phyloP scores from a whole-genome alignment of 2,329 filamentous ascomycete species.

The Epichloe elymi region DNA sequence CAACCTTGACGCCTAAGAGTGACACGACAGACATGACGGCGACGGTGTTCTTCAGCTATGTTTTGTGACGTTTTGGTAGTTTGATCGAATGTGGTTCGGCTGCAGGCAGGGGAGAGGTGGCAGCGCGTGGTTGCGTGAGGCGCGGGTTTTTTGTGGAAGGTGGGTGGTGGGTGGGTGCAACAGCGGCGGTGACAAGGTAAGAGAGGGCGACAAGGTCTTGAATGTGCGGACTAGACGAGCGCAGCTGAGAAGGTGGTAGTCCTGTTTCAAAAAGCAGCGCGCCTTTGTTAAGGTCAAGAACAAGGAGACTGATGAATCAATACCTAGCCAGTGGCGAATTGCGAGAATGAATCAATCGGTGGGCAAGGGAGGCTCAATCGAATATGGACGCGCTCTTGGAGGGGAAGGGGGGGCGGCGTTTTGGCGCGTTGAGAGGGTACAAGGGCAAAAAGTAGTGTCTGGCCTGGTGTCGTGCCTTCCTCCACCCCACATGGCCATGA shows the following conservation, averaged over 20 bases:
- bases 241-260: too few species aligned
- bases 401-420: constrained; percentile 4
- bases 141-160: not conserved
- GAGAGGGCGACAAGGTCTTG: not conserved
- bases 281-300: not conserved
- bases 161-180: constrained; percentile 2
- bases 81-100: not conserved
- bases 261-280: too few species aligned
- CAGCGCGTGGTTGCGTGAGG: not conserved
- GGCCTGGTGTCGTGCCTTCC: not conserved
- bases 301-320: not conserved
- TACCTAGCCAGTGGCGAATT: not conserved
- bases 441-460: not conserved
- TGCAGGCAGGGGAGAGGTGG: not conserved
- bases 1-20: constrained; percentile 84
- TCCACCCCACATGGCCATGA: too few species aligned
- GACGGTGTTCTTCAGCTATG: not conserved
- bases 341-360: not conserved
- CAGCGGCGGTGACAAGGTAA: constrained; percentile 2
- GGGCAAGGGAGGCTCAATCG: not conserved
- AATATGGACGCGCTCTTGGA: not conserved
- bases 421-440: constrained; percentile 19
- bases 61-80: not conserved
- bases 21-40: constrained; percentile 82
- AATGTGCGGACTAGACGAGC: too few species aligned